Evolutionary conservation across 768 basidiomycete species (phyloP).

Genomic region (Rhizopogon vesiculosus): DNA sequence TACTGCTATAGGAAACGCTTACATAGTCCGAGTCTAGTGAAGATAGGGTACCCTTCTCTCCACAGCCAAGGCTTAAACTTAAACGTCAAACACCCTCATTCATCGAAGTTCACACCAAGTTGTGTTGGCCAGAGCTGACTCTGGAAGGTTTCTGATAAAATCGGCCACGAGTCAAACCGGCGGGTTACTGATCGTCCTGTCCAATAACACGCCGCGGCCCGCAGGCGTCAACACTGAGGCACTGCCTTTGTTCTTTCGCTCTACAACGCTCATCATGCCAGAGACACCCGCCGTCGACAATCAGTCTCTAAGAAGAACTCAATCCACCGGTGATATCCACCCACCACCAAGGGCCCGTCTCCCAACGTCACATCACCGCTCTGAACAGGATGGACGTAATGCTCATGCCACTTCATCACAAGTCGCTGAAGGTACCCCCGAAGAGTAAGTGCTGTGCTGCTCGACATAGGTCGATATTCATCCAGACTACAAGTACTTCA

Average conservation of each 20-base stretch:
- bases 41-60: background rate
- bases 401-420: constrained; percentile 6
- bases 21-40: background rate
- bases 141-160: background rate
- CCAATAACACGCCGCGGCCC: constrained; percentile 15
- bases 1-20: background rate
- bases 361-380: constrained; percentile 24
- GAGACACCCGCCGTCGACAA: constrained; percentile 21
- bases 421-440: constrained; percentile 1
- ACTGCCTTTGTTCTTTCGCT: constrained; percentile 9
- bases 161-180: constrained; percentile 5
- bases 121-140: background rate
- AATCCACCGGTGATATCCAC: constrained; percentile 30
- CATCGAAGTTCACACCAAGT: background rate
- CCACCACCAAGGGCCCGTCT: constrained; percentile 23
- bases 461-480: background rate
- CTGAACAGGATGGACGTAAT: constrained; percentile 16
- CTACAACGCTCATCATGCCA: constrained; percentile 23
- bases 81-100: background rate
- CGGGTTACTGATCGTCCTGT: constrained; percentile 8
- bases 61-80: background rate
- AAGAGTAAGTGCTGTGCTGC: background rate
- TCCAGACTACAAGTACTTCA: background rate
- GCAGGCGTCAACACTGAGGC: constrained; percentile 24
- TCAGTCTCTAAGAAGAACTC: constrained; percentile 29